Evolutionary conservation across 2,329 filamentous ascomycete species (phyloP), one percentile per base, ranked within the genome.

Genomic region (Fusarium verticillioides): DNA sequence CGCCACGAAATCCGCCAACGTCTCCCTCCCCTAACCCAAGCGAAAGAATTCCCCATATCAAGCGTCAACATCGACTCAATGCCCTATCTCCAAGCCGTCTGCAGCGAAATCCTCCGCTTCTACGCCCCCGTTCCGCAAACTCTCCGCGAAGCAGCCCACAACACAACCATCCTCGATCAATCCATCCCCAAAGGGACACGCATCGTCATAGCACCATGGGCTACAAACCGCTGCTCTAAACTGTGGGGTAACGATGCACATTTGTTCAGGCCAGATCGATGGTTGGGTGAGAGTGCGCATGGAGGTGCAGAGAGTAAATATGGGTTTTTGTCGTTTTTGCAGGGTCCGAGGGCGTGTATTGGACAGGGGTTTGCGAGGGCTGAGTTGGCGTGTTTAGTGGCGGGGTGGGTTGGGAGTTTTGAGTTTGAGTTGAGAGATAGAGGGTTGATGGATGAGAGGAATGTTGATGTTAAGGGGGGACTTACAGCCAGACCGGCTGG

Each of bases 261-360:
- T 30, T 84, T 88, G 44, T 97, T 97, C 85, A 89, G 93, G 58
- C 95, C 95, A 0, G 93, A 94, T 39, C 86, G 94, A 18, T 95
- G 93, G 93, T 85, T 92, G 78, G 85, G 83, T 6, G 77, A 80
- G 1, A 85, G 85, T 9, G 90, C 90, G 54, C 89, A 88, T 44
- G 94, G 94, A 7, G 93, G 93, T 9, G 92, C 94, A 2, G 84
- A 87, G 18, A 93, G 88, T 73, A 96, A 96, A 81, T 97, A 92
- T 79, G 88, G 91, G 1, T 91, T 93, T 76, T 79, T 96, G 82
- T 95, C 94, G 0, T 97, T 97, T 82, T 81, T 97, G 62, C 94
- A 97, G 79, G 95, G 95, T 0, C 94, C 94, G 3, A 85, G 94
- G 63, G 93, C 91, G 77, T 97, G 95, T 79, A 97, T 97, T 75